phyloP scores from a whole-genome alignment of 2,329 filamentous ascomycete species.

The Epichloe uncinata region DNA sequence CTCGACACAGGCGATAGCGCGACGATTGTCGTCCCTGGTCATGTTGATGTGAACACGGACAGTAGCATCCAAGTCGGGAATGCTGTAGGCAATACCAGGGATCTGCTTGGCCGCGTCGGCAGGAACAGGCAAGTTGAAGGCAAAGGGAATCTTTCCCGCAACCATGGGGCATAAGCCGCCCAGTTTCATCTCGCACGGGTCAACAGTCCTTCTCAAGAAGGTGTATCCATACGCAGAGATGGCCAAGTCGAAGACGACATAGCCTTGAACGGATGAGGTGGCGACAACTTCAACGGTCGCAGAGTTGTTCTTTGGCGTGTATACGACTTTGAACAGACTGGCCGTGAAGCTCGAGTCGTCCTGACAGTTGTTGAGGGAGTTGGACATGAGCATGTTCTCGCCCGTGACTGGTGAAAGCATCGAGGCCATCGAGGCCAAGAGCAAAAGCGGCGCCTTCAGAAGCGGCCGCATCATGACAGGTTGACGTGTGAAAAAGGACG shows the following conservation, averaged over 20 bases:
- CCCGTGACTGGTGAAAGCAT: conserved; percentile 38
- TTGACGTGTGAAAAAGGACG: not conserved
- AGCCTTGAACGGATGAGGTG: conserved; percentile 69
- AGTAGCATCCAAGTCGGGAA: conserved; percentile 82
- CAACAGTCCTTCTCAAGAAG: conserved; percentile 50
- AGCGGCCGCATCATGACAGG: conserved; percentile 32
- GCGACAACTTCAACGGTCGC: conserved; percentile 65
- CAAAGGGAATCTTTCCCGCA: conserved; percentile 65
- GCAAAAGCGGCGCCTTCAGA: conserved; percentile 29
- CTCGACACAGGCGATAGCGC: conserved; percentile 70
- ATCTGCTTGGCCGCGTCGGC: conserved; percentile 47
- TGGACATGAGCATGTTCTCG: conserved; percentile 60
- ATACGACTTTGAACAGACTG: conserved; percentile 74
- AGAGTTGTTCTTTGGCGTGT: conserved; percentile 61
- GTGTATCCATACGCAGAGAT: conserved; percentile 74
- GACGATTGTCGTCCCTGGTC: conserved; percentile 37
- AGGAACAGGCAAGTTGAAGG: conserved; percentile 51
- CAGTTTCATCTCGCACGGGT: conserved; percentile 62
- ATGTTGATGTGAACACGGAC: conserved; percentile 72
- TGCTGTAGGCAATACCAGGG: conserved; percentile 73
- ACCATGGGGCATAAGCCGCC: conserved; percentile 83
- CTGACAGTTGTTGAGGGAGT: conserved; percentile 75
- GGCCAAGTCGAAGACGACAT: conserved; percentile 62
- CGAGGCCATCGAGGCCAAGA: conserved; percentile 31
- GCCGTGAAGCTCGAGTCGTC: conserved; percentile 75